Conservation (phyloP, 2,329 filamentous ascomycete species). For the Fusarium concolor region DNA sequence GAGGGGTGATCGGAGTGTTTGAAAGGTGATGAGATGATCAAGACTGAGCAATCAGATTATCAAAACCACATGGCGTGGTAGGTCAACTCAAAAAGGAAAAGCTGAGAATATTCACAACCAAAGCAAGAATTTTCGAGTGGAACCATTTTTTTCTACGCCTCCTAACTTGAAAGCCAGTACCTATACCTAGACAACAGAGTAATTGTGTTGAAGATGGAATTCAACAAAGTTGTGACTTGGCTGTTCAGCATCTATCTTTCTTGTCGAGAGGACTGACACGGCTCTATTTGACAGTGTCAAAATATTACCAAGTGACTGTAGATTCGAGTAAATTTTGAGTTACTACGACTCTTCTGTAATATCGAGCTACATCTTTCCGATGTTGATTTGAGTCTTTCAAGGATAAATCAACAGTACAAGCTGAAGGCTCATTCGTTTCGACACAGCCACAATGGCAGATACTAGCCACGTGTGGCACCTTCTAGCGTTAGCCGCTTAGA, state of each 20-base stretch:
- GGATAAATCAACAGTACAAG: background rate
- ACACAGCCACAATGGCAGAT: slow-evolving; percentile 8
- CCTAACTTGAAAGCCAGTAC: too few relatives aligned
- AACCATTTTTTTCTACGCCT: background rate
- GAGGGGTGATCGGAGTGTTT: slow-evolving; percentile 21
- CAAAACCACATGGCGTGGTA: slow-evolving; percentile 7
- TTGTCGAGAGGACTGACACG: background rate
- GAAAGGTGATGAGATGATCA: slow-evolving; percentile 30
- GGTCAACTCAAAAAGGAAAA: background rate
- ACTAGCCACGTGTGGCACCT: slow-evolving; percentile 39
- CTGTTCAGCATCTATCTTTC: background rate
- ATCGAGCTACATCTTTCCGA: background rate
- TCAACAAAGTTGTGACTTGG: background rate
- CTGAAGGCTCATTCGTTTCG: background rate
- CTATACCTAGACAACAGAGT: too few relatives aligned
- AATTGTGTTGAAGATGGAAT: background rate
- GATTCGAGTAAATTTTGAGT: background rate
- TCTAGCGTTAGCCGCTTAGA: slow-evolving; percentile 36
- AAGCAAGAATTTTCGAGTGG: background rate
- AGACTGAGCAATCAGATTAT: slow-evolving; percentile 25
- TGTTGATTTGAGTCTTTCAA: background rate
- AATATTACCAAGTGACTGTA: background rate
- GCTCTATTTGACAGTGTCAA: background rate
- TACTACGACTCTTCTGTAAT: background rate
- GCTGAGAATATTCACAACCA: background rate